Evolutionary conservation across 305 asterid species (phyloP).

Genomic region (Fraxinus angustifolia): DNA sequence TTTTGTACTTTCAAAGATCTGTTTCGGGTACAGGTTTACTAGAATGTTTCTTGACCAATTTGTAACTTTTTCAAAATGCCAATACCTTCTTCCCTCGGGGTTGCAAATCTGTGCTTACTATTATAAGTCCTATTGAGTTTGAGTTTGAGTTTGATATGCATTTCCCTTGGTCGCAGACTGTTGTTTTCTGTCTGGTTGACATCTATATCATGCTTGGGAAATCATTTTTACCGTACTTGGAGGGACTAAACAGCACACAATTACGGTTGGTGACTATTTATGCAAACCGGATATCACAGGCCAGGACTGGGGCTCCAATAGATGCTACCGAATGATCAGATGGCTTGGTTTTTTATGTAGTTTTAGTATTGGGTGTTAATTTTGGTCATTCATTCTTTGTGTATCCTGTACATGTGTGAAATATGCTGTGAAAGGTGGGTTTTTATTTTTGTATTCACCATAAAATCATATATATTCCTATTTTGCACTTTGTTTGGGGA

Average conservation of each 20-base stretch:
- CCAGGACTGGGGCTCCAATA: constrained; percentile 79
- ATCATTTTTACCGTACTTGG: constrained; percentile 90
- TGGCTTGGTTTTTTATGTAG: not conserved
- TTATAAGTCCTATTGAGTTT: not conserved
- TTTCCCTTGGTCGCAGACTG: constrained; percentile 58
- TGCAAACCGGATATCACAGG: constrained; percentile 96
- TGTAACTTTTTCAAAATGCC: not conserved
- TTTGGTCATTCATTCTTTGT: constrained; percentile 21
- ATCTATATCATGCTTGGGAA: constrained; percentile 93
- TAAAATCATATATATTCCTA: not conserved
- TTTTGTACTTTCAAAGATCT: not conserved
- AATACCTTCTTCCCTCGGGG: not conserved
- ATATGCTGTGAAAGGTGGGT: not conserved
- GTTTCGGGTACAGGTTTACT: not conserved
- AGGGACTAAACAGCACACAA: constrained; percentile 89
- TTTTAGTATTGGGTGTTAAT: constrained; percentile 1
- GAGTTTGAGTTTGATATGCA: constrained; percentile 12
- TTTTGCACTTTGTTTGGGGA: not conserved
- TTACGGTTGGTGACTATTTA: constrained; percentile 84
- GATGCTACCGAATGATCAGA: constrained; percentile 33
- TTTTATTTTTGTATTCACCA: not conserved
- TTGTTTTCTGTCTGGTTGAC: constrained; percentile 95
- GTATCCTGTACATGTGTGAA: constrained; percentile 26
- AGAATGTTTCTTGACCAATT: not conserved
- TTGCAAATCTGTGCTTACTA: not conserved